Evolutionary conservation across 129 eudicot genomes (phyloP).

Genomic region (Ambrosia trifida): DNA sequence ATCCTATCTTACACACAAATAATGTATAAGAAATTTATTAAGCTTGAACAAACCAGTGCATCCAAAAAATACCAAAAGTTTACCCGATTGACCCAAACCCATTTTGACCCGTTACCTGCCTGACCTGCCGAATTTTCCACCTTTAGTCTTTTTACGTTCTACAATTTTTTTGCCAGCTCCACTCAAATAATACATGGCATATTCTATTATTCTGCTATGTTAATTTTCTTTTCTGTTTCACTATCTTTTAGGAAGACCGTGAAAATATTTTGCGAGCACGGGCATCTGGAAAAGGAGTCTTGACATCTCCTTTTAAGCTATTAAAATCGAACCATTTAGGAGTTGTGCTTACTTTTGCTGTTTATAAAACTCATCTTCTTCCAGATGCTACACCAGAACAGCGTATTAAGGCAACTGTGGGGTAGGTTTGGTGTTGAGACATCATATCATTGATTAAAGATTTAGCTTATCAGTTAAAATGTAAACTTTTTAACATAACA

Average conservation of each 20-base stretch:
- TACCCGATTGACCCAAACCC: neutral
- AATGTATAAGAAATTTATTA: neutral
- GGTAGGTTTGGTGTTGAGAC: conserved; percentile 41
- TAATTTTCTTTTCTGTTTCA: conserved; percentile 6
- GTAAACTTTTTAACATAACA: conserved; percentile 15
- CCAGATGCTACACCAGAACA: conserved; percentile 72
- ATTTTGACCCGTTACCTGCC: neutral
- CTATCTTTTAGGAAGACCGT: conserved; percentile 68
- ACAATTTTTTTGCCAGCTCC: neutral
- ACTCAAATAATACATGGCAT: neutral
- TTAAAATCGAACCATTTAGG: conserved; percentile 86
- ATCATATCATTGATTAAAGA: neutral
- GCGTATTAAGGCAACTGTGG: conserved; percentile 78
- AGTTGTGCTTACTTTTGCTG: conserved; percentile 92
- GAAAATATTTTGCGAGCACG: conserved; percentile 89
- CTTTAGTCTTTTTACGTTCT: neutral
- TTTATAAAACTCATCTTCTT: conserved; percentile 56
- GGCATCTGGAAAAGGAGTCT: conserved; percentile 85
- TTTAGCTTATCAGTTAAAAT: neutral
- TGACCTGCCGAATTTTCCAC: neutral
- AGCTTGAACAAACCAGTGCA: neutral
- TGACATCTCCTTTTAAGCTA: conserved; percentile 84
- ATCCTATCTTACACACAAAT: neutral
- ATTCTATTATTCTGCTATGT: neutral
- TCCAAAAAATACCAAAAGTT: neutral